Evolutionary conservation across 108 stramenopile genomes (phyloP).

Genomic region (Nitzschia sp.): DNA sequence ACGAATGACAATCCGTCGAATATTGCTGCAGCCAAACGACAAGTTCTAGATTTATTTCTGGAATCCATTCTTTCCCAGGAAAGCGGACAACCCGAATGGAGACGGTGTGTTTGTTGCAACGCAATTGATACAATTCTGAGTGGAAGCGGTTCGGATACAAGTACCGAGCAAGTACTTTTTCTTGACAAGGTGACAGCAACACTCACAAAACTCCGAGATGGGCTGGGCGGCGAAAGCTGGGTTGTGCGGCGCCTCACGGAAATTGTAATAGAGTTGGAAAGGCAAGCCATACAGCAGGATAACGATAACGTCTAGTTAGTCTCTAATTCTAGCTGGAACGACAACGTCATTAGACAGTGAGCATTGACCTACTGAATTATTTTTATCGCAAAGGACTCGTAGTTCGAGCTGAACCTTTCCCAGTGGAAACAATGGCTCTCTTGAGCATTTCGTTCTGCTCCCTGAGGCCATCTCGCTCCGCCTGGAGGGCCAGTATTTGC

Average conservation of each 20-base stretch:
- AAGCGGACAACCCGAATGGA: not conserved
- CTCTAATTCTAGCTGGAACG: too few relatives aligned
- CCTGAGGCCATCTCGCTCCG: slow-evolving; percentile 73
- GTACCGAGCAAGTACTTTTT: too few relatives aligned
- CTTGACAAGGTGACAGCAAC: too few relatives aligned
- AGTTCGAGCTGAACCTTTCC: not conserved
- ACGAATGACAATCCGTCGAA: not conserved
- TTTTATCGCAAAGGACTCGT: slow-evolving; percentile 12
- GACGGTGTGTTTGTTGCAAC: not conserved
- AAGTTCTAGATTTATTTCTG: slow-evolving; percentile 17
- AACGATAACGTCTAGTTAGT: too few relatives aligned
- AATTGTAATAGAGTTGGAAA: too few relatives aligned
- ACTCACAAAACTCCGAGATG: too few relatives aligned
- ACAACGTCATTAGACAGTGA: too few relatives aligned
- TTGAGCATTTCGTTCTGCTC: slow-evolving; percentile 77
- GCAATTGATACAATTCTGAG: slow-evolving; percentile 15
- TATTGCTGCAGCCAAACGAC: not conserved
- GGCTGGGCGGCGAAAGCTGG: too few relatives aligned
- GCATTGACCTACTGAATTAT: too few relatives aligned
- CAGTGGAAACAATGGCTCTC: slow-evolving; percentile 32
- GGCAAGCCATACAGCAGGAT: too few relatives aligned
- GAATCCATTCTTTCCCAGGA: not conserved
- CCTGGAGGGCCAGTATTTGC: slow-evolving; percentile 70
- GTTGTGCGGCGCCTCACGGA: too few relatives aligned
- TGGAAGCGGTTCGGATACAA: not conserved